phyloP scores from a whole-genome alignment of 2,329 filamentous ascomycete species.

The Sclerotinia trifoliorum region DNA sequence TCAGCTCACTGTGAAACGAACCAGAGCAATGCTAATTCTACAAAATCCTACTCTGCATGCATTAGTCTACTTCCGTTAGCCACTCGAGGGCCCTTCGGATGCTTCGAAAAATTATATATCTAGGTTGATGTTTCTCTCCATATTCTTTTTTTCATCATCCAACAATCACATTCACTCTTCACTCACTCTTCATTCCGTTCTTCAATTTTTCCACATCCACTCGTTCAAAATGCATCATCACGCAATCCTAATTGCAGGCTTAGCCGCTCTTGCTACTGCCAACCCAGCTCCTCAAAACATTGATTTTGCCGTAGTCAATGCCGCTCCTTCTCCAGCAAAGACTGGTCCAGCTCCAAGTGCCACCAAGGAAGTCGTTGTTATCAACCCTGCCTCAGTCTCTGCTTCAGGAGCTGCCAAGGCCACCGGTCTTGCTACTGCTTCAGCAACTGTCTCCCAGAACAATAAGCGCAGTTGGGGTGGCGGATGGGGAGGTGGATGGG shows the following conservation, averaged over 20 bases:
- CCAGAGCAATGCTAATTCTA: neutral
- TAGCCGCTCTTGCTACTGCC: constrained; percentile 26
- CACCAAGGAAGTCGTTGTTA: neutral
- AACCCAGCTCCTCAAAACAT: constrained; percentile 26
- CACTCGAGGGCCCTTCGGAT: neutral
- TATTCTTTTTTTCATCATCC: constrained; percentile 9
- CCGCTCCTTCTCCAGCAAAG: neutral
- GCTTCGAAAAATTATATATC: constrained; percentile 12
- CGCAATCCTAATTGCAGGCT: constrained; percentile 23
- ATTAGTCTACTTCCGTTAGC: neutral
- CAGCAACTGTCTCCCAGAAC: neutral
- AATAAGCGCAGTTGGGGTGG: neutral
- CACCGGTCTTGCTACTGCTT: constrained; percentile 1
- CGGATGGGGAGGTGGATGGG: neutral
- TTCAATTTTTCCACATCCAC: constrained; percentile 1
- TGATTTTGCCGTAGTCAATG: constrained; percentile 23
- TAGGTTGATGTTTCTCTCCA: constrained; percentile 1
- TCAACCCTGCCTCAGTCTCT: constrained; percentile 1
- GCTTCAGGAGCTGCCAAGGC: constrained; percentile 1
- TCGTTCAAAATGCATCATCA: constrained; percentile 10
- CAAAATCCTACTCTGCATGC: neutral
- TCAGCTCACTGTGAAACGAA: neutral
- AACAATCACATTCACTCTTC: neutral
- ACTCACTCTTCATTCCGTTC: constrained; percentile 19
- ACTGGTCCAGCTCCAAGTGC: constrained; percentile 6